These are phyloP conservation scores for Pseudocercospora fuligena DNA, from an alignment of 2,329 filamentous ascomycete species.

Conservation along the genomic window DNA sequence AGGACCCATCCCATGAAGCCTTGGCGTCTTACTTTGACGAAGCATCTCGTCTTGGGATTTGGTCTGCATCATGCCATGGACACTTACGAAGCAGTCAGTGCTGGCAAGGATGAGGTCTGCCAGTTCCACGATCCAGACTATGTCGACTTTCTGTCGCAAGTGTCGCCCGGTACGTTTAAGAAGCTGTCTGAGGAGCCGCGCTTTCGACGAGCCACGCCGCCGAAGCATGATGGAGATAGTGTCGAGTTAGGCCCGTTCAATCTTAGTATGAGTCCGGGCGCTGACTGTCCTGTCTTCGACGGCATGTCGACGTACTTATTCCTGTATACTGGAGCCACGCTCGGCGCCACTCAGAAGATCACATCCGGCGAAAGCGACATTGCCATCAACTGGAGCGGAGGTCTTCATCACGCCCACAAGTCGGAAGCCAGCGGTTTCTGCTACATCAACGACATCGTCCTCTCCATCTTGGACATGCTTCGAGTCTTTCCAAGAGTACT, in stretches of 20 bases:
- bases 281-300: slow-evolving; percentile 96
- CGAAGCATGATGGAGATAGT: slow-evolving; percentile 50
- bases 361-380: slow-evolving; percentile 88
- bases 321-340: slow-evolving; percentile 85
- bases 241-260: slow-evolving; percentile 69
- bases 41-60: slow-evolving; percentile 91
- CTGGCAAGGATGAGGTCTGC: slow-evolving; percentile 84
- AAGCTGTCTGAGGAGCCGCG: slow-evolving; percentile 57
- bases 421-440: slow-evolving; percentile 94
- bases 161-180: slow-evolving; percentile 45
- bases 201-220: slow-evolving; percentile 49
- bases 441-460: slow-evolving; percentile 98
- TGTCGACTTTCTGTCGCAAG: slow-evolving; percentile 74
- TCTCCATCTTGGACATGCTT: slow-evolving; percentile 87
- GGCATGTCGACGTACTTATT: slow-evolving; percentile 95
- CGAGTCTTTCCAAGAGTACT: slow-evolving; percentile 82
- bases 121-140: slow-evolving; percentile 90
- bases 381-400: slow-evolving; percentile 96
- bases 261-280: slow-evolving; percentile 64
- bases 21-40: slow-evolving; percentile 93
- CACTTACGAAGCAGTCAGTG: slow-evolving; percentile 81
- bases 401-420: slow-evolving; percentile 94
- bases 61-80: slow-evolving; percentile 98
- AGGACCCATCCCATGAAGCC: slow-evolving; percentile 99
- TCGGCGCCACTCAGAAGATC: slow-evolving; percentile 89